Conservation (phyloP, 768 basidiomycete species). For the Termitomyces sp. region DNA sequence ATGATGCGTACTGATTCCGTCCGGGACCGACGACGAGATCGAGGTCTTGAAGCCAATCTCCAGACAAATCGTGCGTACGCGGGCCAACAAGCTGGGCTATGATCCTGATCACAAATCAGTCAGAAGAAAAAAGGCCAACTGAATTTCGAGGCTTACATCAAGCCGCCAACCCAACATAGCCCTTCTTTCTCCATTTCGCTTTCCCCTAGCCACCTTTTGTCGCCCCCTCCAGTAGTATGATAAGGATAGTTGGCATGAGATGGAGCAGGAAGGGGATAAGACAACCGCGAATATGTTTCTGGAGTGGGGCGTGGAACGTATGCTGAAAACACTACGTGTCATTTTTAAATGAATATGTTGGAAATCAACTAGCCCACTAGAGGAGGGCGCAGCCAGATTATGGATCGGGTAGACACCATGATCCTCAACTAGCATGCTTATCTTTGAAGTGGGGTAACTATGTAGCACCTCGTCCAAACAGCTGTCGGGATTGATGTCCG, state of each 20-base stretch:
- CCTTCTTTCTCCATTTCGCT: slow-evolving; percentile 53
- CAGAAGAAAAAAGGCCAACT: neutral
- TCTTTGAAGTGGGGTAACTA: slow-evolving; percentile 9
- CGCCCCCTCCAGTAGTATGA: slow-evolving; percentile 64
- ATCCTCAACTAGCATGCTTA: slow-evolving; percentile 27
- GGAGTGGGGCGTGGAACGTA: slow-evolving; percentile 25
- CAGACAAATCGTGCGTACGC: slow-evolving; percentile 30
- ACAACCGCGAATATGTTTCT: slow-evolving; percentile 37
- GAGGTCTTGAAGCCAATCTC: slow-evolving; percentile 34
- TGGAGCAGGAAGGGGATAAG: slow-evolving; percentile 50
- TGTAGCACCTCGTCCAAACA: slow-evolving; percentile 5
- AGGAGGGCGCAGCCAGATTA: slow-evolving; percentile 21
- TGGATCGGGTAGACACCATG: slow-evolving; percentile 41
- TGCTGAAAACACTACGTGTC: slow-evolving; percentile 21
- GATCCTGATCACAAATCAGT: slow-evolving; percentile 36
- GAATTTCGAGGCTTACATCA: slow-evolving; percentile 39
- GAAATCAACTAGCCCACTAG: slow-evolving; percentile 21
- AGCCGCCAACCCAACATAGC: slow-evolving; percentile 66
- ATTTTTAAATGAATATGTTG: neutral
- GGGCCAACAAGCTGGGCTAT: slow-evolving; percentile 53
- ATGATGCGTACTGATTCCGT: slow-evolving; percentile 61
- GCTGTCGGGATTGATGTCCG: slow-evolving; percentile 41
- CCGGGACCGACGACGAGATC: slow-evolving; percentile 44
- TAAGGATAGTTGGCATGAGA: slow-evolving; percentile 66
- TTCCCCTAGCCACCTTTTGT: slow-evolving; percentile 55